Evolutionary conservation across 2,329 filamentous ascomycete genomes (phyloP).

Genomic region (Cercospora citrullina): DNA sequence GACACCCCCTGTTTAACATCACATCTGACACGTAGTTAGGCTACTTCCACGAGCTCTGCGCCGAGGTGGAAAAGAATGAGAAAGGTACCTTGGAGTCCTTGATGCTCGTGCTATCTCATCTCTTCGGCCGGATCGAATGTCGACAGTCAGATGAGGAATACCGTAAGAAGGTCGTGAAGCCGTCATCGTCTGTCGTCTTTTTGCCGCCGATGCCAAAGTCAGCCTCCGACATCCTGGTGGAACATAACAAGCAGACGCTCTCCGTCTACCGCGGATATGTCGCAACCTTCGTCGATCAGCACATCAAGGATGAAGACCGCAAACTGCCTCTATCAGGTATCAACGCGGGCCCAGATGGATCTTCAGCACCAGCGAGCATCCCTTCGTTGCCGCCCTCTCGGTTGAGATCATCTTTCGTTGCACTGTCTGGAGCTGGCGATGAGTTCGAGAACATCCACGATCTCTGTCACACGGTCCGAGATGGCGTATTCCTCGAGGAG

Average conservation of each 20-base stretch:
- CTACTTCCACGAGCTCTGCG: slow-evolving; percentile 67
- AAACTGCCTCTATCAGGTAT: slow-evolving; percentile 60
- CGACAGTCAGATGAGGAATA: slow-evolving; percentile 51
- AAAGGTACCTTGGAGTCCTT: slow-evolving; percentile 58
- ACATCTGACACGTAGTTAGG: neutral
- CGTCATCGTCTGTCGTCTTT: slow-evolving; percentile 63
- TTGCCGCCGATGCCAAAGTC: slow-evolving; percentile 62
- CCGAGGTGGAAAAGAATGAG: slow-evolving; percentile 54
- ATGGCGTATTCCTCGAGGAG: slow-evolving; percentile 72
- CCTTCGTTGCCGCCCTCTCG: slow-evolving; percentile 43
- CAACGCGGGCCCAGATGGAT: slow-evolving; percentile 44
- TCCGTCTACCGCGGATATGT: slow-evolving; percentile 69
- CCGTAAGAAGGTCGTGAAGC: slow-evolving; percentile 52
- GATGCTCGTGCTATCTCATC: slow-evolving; percentile 67
- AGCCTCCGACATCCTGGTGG: slow-evolving; percentile 57
- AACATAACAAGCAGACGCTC: slow-evolving; percentile 66
- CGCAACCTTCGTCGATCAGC: slow-evolving; percentile 65
- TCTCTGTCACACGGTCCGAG: slow-evolving; percentile 64
- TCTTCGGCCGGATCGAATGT: slow-evolving; percentile 64
- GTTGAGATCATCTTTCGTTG: slow-evolving; percentile 68
- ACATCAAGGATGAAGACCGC: slow-evolving; percentile 57
- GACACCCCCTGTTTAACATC: neutral
- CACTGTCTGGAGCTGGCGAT: slow-evolving; percentile 68
- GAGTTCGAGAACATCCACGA: slow-evolving; percentile 65
- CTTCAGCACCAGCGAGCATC: slow-evolving; percentile 28